Base-by-base conservation (phyloP, 305 asterid genomes). In the Petunia hybrid region DNA sequence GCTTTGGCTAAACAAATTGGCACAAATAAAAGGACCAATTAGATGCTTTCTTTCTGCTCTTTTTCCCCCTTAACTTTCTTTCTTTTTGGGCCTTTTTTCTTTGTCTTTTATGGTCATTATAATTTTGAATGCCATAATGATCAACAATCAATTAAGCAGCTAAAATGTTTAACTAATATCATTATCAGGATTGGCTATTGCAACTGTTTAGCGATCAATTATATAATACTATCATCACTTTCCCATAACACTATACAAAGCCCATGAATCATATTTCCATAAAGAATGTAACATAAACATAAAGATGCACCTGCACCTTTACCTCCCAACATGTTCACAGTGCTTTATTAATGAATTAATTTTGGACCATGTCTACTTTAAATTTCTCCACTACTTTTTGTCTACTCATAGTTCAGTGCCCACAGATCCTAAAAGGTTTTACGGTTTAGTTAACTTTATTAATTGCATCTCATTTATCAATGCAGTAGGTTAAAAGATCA, bases 311-410 rank as follows among this genome's bases (percentile, higher is more conserved):
- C 10, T 51, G 63, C 78, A 73, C 63, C 36, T 36, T 63, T 63
- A 9, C 69, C 69, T 36, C 43, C 68, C 69, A 63, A 63, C 69
- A 63, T 63, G 69, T 36, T 63, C 69, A 36, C 69, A 36, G 16
- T 63, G 36, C 4, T 63, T 35, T 69, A 68, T 67, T 68, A 12
- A 43, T 43, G 63, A 45, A 73, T 51, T 73, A 73, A 31, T 35
- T 70, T 73, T 51, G 46, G 78, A 73, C 78, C 78, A 73, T 51
- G 5, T 51, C 12, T 51, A 10, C 2, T 73, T 48, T 36, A 6
- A 22, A 35, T 3, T 73, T 73, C 36, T 13, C 78, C 78, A 73
- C 78, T 73, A 73, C 63, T 51, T 73, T 51, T 73, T 51, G 63
- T 73, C 78, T 36, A 51, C 78, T 51, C 62, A 71, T 71, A 48